phyloP scores from a whole-genome alignment of 257 asterid genomes.

The Fraxinus anomala region DNA sequence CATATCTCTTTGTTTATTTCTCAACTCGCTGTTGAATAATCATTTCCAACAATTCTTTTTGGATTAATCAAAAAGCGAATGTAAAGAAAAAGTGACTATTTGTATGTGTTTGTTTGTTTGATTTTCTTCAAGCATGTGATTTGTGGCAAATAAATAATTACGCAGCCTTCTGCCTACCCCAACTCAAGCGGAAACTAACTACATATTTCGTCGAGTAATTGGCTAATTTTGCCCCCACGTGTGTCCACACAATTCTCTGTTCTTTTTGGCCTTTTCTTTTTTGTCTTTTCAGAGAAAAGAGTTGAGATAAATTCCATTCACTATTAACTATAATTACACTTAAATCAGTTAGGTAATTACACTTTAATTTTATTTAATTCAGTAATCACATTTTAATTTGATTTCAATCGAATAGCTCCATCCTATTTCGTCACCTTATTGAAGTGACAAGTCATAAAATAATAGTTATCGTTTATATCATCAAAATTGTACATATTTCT shows the following conservation, averaged over 20 bases:
- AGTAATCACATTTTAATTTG: too few species aligned
- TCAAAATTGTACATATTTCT: too few species aligned
- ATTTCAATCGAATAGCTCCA: too few species aligned
- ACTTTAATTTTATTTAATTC: too few species aligned
- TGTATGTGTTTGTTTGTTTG: neutral
- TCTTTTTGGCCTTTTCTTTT: too few species aligned
- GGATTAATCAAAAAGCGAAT: neutral
- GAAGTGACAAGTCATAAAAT: too few species aligned
- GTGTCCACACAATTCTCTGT: neutral
- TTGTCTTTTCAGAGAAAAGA: too few species aligned
- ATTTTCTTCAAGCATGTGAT: constrained; percentile 1
- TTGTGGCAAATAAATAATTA: constrained; percentile 20
- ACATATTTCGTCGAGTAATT: neutral
- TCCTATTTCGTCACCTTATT: too few species aligned
- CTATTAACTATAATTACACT: too few species aligned
- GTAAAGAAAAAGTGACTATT: neutral
- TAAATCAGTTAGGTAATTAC: too few species aligned
- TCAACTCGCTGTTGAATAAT: neutral
- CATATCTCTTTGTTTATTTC: constrained; percentile 49
- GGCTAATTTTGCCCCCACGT: neutral
- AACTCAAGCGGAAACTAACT: constrained; percentile 23
- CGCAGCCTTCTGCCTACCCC: constrained; percentile 20
- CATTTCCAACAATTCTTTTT: neutral
- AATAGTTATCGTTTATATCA: too few species aligned
- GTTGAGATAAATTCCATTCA: neutral